These are phyloP conservation scores for Dipodascus albidus DNA, from an alignment of 805 yeast species.

Conservation along the genomic window DNA sequence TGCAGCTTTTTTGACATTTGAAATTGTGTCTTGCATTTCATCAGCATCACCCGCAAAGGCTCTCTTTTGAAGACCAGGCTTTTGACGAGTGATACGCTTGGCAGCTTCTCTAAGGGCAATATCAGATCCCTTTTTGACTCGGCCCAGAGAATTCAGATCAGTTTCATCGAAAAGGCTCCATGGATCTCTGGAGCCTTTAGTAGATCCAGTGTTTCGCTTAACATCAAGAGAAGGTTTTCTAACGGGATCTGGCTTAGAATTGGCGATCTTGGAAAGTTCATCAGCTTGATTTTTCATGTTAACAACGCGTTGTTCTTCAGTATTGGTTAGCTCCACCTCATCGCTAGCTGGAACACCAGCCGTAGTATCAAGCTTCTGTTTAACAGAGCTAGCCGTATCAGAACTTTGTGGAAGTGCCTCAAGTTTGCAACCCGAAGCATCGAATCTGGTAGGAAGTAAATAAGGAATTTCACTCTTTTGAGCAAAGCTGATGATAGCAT, in stretches of 20 bases:
- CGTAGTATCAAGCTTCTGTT: background rate
- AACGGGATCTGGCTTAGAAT: background rate
- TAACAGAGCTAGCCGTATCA: background rate
- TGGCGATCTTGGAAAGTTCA: background rate
- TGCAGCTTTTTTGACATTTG: background rate
- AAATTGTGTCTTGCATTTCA: constrained; percentile 15
- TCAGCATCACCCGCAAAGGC: constrained; percentile 98
- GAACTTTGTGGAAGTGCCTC: constrained; percentile 5
- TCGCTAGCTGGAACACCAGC: background rate
- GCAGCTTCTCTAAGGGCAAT: background rate
- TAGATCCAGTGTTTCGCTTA: background rate
- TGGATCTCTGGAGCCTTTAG: background rate
- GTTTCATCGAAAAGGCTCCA: background rate
- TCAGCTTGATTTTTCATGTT: background rate
- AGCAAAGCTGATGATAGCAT: constrained; percentile 27
- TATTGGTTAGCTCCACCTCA: background rate
- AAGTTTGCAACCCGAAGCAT: constrained; percentile 40
- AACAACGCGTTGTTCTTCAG: background rate
- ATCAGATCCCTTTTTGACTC: background rate
- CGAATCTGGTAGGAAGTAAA: constrained; percentile 34
- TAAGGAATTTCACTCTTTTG: constrained; percentile 29
- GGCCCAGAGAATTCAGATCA: background rate
- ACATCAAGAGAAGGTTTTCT: background rate
- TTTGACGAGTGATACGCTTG: background rate
- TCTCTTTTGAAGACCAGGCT: constrained; percentile 31